A percentile compares a stretch with the other conserved stretches of the same genome.
phyloP scores from a whole-genome alignment of 371 early-diverging fungal species.

The Apophysomyces elegans region DNA sequence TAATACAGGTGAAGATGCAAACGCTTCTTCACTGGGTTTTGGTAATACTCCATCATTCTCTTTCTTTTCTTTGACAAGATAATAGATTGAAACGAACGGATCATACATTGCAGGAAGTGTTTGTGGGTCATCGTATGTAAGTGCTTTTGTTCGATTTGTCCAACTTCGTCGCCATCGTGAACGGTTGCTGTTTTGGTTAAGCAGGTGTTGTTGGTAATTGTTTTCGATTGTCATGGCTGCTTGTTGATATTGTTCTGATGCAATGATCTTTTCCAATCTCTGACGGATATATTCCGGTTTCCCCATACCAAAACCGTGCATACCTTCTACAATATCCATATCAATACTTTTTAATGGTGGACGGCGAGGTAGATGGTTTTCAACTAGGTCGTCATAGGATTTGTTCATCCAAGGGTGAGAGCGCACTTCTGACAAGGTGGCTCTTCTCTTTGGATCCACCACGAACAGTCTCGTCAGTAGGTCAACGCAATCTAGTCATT shows the following conservation, averaged over 20 bases:
- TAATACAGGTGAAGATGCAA: conserved; percentile 15
- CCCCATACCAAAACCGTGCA: conserved; percentile 54
- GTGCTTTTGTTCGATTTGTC: conserved; percentile 17
- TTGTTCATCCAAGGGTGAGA: conserved; percentile 77
- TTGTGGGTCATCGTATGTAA: conserved; percentile 38
- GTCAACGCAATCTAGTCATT: conserved; percentile 60
- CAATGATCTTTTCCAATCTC: conserved; percentile 34
- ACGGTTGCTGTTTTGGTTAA: conserved; percentile 12
- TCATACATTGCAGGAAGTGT: conserved; percentile 55
- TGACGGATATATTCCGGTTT: conserved; percentile 32
- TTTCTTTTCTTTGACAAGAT: conserved; percentile 78
- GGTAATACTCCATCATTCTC: conserved; percentile 33
- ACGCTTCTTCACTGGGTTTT: conserved; percentile 18
- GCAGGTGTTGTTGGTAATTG: conserved; percentile 25
- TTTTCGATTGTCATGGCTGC: conserved; percentile 47
- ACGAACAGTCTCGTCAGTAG: conserved; percentile 71
- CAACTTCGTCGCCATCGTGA: conserved; percentile 32
- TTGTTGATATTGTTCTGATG: conserved; percentile 32
- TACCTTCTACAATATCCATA: conserved; percentile 43
- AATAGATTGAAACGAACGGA: conserved; percentile 85
- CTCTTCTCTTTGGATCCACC: conserved; percentile 62
- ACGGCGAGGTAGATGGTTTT: conserved; percentile 43
- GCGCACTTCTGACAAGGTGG: conserved; percentile 59
- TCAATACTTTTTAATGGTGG: conserved; percentile 39
- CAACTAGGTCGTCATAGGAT: conserved; percentile 55